Percentiles rank a stretch among this genome's conserved stretches.
Evolutionary conservation across 768 basidiomycete species (phyloP).

Genomic region (Boletus insuetus): DNA sequence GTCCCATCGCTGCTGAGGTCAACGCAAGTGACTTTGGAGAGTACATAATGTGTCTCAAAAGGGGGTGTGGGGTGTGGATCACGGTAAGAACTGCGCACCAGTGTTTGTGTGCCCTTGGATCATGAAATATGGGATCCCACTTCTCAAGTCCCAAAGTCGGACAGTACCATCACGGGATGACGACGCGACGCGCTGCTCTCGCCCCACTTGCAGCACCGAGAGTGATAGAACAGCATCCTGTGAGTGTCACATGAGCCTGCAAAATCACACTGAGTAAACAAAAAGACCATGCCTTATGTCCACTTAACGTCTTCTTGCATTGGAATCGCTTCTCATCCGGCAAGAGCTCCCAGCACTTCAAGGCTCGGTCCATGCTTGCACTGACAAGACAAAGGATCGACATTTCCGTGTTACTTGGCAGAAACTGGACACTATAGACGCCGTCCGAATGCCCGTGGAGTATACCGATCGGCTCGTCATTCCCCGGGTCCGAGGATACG

Average conservation of each 20-base stretch:
- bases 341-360: constrained; percentile 47
- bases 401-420: constrained; percentile 13
- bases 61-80: constrained; percentile 15
- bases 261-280: background rate
- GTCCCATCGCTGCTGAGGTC: constrained; percentile 34
- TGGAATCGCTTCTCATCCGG: constrained; percentile 24
- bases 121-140: constrained; percentile 33
- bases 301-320: constrained; percentile 30
- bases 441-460: constrained; percentile 30
- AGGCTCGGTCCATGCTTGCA: constrained; percentile 28
- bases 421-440: constrained; percentile 33
- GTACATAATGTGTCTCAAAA: constrained; percentile 9
- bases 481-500: constrained; percentile 36
- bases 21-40: constrained; percentile 35
- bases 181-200: constrained; percentile 35
- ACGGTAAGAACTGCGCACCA: constrained; percentile 24
- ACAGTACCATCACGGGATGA: constrained; percentile 38
- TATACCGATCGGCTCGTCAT: constrained; percentile 16
- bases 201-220: constrained; percentile 32
- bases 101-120: constrained; percentile 36
- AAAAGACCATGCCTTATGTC: constrained; percentile 24
- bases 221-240: constrained; percentile 33
- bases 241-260: background rate
- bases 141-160: constrained; percentile 36
- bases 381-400: constrained; percentile 32